phyloP scores from a whole-genome alignment of 2,329 filamentous ascomycete genomes.

The Alternaria sp. region DNA sequence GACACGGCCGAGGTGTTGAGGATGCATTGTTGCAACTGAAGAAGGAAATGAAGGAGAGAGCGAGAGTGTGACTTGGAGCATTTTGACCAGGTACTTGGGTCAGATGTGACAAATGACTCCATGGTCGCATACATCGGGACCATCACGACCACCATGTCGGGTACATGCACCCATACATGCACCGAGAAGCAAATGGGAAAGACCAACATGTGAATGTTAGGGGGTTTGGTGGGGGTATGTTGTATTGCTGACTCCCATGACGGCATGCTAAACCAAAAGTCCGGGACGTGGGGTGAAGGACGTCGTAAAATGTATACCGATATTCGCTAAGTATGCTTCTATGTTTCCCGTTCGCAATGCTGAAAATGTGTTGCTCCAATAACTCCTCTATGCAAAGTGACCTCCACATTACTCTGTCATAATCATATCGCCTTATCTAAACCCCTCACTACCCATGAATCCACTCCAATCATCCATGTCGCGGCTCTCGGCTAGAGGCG shows the following conservation, averaged over 20 bases:
- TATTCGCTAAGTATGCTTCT: not conserved
- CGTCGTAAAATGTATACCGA: not conserved
- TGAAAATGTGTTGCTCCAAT: not conserved
- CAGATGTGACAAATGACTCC: not conserved
- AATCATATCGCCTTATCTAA: not conserved
- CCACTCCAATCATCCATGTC: constrained; percentile 5
- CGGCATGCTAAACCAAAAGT: not conserved
- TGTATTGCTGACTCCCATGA: not conserved
- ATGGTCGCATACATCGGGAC: too few relatives aligned
- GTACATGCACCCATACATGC: not conserved
- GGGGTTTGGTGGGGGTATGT: not conserved
- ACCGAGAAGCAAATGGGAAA: not conserved
- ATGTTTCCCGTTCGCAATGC: not conserved
- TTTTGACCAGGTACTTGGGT: not conserved
- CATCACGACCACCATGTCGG: not conserved
- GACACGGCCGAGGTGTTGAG: not conserved
- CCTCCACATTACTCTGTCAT: not conserved
- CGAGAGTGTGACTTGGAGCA: not conserved
- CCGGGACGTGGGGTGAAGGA: not conserved
- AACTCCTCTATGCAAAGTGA: not conserved
- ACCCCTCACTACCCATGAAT: not conserved
- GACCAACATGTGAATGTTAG: not conserved
- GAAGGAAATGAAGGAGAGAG: not conserved
- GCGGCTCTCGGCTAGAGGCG: not conserved
- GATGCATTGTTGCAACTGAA: not conserved